These are phyloP conservation scores for Priceomyces melissophilus DNA, from an alignment of 805 yeast species.

Conservation along the genomic window DNA sequence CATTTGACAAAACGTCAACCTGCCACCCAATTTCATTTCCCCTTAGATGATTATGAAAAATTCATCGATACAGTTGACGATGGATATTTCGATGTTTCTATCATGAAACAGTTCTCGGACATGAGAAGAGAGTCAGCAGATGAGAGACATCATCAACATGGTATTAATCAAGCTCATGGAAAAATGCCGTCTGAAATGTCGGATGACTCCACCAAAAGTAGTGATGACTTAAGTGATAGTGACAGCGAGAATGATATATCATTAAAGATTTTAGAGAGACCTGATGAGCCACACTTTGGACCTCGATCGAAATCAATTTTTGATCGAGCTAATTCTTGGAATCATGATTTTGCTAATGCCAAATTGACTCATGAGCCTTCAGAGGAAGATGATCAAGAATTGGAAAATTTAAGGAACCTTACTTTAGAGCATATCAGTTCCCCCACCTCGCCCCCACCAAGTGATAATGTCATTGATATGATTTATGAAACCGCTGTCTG, in stretches of 20 bases:
- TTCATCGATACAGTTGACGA: conserved; percentile 61
- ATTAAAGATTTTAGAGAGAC: conserved; percentile 27
- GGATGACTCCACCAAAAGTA: conserved; percentile 19
- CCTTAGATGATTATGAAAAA: conserved; percentile 51
- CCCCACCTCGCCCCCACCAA: conserved; percentile 53
- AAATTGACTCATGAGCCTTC: conserved; percentile 2
- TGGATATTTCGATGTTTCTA: conserved; percentile 55
- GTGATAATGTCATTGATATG: conserved; percentile 52
- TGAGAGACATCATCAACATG: conserved; percentile 14
- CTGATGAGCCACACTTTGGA: conserved; percentile 18
- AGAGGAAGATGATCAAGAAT: conserved; percentile 13
- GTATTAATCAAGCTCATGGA: conserved; percentile 2
- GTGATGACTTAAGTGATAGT: conserved; percentile 20
- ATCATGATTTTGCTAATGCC: conserved; percentile 1
- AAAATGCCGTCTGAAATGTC: background rate
- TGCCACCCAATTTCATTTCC: conserved; percentile 27
- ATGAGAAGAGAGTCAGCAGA: conserved; percentile 22
- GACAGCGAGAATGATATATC: conserved; percentile 26
- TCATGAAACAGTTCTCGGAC: conserved; percentile 46
- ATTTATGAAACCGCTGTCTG: conserved; percentile 61
- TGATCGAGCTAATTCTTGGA: conserved; percentile 20
- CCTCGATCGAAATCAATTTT: conserved; percentile 36
- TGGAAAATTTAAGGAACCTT: conserved; percentile 12
- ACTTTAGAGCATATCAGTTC: conserved; percentile 59
- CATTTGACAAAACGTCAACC: conserved; percentile 19